phyloP scores from a whole-genome alignment of 2,329 filamentous ascomycete genomes.

The Hymenoscyphus occultus region DNA sequence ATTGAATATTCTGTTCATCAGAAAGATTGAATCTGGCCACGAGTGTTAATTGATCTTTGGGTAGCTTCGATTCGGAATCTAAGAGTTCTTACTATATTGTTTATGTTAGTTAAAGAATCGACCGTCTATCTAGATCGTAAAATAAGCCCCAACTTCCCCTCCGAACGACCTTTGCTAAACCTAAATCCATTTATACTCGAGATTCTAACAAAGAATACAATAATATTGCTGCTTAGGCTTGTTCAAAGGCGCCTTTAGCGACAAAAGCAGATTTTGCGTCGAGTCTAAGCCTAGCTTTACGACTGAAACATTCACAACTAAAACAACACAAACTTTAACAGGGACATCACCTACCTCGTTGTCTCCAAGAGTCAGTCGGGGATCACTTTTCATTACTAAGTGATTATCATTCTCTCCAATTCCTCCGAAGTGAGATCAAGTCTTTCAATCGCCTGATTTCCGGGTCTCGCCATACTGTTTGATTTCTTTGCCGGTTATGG shows the following conservation, averaged over 20 bases:
- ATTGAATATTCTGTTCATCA: not conserved
- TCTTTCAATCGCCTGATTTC: not conserved
- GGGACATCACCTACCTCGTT: not conserved
- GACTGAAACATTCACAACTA: not conserved
- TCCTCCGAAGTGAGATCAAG: not conserved
- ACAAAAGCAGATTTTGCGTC: not conserved
- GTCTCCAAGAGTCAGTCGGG: not conserved
- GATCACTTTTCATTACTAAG: not conserved
- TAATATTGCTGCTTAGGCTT: not conserved
- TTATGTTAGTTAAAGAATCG: not conserved
- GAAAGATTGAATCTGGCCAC: not conserved
- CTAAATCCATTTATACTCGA: not conserved
- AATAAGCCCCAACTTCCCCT: not conserved
- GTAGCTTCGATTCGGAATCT: not conserved
- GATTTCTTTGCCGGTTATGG: not conserved
- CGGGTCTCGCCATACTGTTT: not conserved
- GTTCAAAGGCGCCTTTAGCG: not conserved
- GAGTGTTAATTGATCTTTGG: not conserved
- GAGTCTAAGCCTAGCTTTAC: not conserved
- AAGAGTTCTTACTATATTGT: not conserved
- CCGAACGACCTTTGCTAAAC: not conserved
- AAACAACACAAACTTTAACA: not conserved
- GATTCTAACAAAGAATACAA: not conserved
- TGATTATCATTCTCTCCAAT: not conserved
- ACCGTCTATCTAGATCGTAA: not conserved